A percentile compares a stretch with the other conserved stretches of the same genome.
phyloP scores from a whole-genome alignment of 108 stramenopile genomes.

The Skeletonema tropicum region DNA sequence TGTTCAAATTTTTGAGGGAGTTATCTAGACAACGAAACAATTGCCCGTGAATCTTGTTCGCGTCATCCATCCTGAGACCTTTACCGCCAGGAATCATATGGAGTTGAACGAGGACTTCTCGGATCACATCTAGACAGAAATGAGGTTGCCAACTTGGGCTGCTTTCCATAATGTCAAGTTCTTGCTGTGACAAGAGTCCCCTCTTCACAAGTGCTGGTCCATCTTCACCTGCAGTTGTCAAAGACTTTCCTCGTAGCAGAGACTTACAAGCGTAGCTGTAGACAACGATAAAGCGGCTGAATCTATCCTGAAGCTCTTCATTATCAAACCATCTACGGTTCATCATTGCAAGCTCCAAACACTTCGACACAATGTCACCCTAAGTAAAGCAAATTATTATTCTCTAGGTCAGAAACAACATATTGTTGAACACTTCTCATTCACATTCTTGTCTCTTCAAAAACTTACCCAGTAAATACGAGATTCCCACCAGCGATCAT shows the following conservation, averaged over 20 bases:
- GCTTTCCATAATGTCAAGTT: background rate
- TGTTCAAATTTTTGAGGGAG: background rate
- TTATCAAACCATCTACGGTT: background rate
- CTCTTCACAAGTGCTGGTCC: background rate
- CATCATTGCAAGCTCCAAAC: background rate
- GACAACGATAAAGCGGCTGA: background rate
- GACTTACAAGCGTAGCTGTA: background rate
- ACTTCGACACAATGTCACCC: background rate
- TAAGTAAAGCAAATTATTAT: no score
- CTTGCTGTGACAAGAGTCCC: background rate
- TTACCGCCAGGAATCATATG: background rate
- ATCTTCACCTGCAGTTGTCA: background rate
- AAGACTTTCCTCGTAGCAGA: background rate
- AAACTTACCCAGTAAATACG: background rate
- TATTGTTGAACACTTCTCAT: no score
- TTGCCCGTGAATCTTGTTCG: background rate
- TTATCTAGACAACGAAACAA: background rate
- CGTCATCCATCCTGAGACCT: background rate
- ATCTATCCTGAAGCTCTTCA: background rate
- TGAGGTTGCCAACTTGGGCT: background rate
- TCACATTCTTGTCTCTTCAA: no score
- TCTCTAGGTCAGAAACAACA: no score
- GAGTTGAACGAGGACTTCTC: background rate
- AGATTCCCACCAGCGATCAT: background rate
- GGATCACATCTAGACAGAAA: background rate